phyloP scores from a whole-genome alignment of 495 filamentous ascomycete genomes.

The Neurospora sp. region DNA sequence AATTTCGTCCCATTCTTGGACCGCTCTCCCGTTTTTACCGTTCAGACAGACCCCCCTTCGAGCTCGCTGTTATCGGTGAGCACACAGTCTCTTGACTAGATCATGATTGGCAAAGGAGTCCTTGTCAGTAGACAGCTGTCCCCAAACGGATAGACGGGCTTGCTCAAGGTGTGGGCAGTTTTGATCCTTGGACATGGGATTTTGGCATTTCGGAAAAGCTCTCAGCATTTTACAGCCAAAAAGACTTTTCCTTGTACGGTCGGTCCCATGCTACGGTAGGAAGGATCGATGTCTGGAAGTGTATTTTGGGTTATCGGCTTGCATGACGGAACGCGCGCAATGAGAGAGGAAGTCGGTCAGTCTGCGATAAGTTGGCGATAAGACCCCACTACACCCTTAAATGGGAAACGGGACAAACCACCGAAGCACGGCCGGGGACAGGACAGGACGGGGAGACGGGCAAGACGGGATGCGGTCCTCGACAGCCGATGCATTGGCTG shows the following conservation, averaged over 20 bases:
- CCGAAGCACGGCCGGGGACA: not conserved
- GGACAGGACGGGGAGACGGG: not conserved
- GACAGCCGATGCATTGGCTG: not conserved
- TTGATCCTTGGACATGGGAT: not conserved
- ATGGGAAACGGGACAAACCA: not conserved
- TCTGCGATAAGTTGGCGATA: not conserved
- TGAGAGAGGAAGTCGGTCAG: not conserved
- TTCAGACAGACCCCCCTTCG: not conserved
- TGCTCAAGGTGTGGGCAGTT: not conserved
- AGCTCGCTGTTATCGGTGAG: not conserved
- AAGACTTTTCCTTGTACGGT: not conserved
- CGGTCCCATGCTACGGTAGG: not conserved
- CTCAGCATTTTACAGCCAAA: not conserved
- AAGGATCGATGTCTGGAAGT: not conserved
- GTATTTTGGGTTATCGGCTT: not conserved
- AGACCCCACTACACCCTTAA: not conserved
- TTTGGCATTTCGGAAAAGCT: not conserved
- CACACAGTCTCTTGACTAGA: not conserved
- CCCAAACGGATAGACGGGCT: not conserved
- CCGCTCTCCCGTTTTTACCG: not conserved
- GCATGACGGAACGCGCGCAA: not conserved
- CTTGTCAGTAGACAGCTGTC: not conserved
- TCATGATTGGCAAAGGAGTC: not conserved
- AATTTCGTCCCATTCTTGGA: not conserved
- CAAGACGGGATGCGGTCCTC: not conserved